Base-by-base conservation (phyloP, 176 grass and related monocot genomes). In the Dactylis glomerata region DNA sequence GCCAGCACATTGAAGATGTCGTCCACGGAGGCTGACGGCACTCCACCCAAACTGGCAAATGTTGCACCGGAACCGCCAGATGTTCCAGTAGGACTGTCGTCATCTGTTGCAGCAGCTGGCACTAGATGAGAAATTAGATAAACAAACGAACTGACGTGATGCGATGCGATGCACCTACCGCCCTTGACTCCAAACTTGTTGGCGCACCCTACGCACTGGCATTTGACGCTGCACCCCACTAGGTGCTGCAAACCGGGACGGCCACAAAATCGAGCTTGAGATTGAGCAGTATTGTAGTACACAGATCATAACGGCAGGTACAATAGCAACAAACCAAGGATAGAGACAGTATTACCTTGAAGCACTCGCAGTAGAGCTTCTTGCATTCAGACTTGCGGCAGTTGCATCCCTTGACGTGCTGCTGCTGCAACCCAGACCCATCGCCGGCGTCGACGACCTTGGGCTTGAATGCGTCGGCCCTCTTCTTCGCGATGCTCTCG, bases 351-450 rank as follows among this genome's bases (percentile, higher is more conserved):
- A 33, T 84, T 84, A 86, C 79, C 86, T 89, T 87, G 51, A 80
- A 89, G 51, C 80, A 89, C 54, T 77, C 50, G 24, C 80, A 84
- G 40, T 81, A 92, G 6, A 26, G 51, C 67, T 80, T 89, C 31
- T 19, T 81, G 80, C 87, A 88, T 46, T 40, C 13, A 8, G 78
- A 82, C 45, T 86, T 88, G 10, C 9, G 14, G 72, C 80, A 83
- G 36, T 61, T 79, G 49, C 86, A 83, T 62, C 77, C 88, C 15
- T 41, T 81, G 8, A 24, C 76, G 46, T 71, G 58, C 17, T 19
- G 50, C 28, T 6, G 31, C 41, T 17, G 70, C 70, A 27, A 9
- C 3, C 42, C 69, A 47, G 6, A 16, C 14, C 2, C 27, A 13
- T 27, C 58, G 20, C n/a, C 27, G 59, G 27, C 27, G 26, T 4